These are phyloP conservation scores for Termitomyces sp. DNA, from an alignment of 768 basidiomycete species.

Conservation along the genomic window DNA sequence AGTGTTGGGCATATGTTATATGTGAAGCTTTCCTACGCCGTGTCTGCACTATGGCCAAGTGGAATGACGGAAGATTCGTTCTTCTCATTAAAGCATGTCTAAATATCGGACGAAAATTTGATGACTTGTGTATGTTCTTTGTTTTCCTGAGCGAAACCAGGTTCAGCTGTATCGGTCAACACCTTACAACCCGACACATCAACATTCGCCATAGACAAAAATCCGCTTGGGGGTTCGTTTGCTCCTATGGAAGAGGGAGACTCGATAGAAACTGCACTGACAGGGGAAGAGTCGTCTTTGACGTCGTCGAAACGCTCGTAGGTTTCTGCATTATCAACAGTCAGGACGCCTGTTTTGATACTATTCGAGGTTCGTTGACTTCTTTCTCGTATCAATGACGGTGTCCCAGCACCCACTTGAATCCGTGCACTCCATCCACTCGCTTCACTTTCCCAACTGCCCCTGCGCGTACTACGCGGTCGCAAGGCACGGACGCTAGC, in stretches of 20 bases:
- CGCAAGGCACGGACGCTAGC: constrained; percentile 90
- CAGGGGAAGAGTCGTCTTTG: constrained; percentile 17
- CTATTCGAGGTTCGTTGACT: constrained; percentile 64
- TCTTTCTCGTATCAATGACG: constrained; percentile 47
- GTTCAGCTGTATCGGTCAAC: constrained; percentile 15
- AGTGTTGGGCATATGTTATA: not conserved
- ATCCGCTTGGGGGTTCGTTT: not conserved
- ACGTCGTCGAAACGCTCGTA: constrained; percentile 25
- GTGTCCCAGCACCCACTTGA: constrained; percentile 43
- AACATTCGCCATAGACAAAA: not conserved
- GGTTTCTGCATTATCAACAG: constrained; percentile 40
- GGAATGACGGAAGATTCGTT: not conserved
- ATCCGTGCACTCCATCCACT: constrained; percentile 85
- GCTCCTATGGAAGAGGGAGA: constrained; percentile 8
- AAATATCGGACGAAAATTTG: not conserved
- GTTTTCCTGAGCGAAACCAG: not conserved
- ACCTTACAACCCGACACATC: constrained; percentile 9
- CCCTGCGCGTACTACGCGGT: constrained; percentile 79
- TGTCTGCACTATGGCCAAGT: not conserved
- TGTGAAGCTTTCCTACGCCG: not conserved
- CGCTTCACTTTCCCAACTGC: constrained; percentile 90
- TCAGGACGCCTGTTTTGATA: constrained; percentile 53
- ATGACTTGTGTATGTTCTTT: constrained; percentile 5
- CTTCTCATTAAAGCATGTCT: not conserved
- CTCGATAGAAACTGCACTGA: constrained; percentile 8